These are phyloP conservation scores for Nakazawaea holstii DNA, from an alignment of 805 yeast genomes.

Conservation along the genomic window DNA sequence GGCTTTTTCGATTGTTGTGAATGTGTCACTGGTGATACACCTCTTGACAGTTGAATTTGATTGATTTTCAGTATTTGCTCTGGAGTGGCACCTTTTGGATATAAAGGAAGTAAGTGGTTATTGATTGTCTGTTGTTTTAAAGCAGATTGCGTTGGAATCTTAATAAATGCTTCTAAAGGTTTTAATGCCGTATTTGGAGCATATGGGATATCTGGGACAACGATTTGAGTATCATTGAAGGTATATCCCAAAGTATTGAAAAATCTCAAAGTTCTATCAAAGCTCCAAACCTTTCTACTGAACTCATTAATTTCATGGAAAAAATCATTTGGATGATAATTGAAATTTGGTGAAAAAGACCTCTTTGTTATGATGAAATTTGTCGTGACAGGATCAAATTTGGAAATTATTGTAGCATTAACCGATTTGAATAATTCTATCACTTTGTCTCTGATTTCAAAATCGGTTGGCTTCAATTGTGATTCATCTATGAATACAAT, in stretches of 20 bases:
- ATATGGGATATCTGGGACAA: neutral
- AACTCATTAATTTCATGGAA: conserved; percentile 39
- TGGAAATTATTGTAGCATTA: conserved; percentile 40
- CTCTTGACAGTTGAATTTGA: neutral
- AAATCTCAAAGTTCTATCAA: conserved; percentile 50
- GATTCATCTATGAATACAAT: conserved; percentile 45
- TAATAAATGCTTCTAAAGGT: neutral
- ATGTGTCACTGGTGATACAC: neutral
- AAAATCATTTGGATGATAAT: conserved; percentile 38
- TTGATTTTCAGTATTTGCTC: conserved; percentile 1
- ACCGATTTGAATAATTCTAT: conserved; percentile 38
- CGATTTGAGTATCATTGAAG: conserved; percentile 12
- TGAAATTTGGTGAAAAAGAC: conserved; percentile 28
- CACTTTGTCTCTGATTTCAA: conserved; percentile 34
- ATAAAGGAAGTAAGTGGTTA: conserved; percentile 5
- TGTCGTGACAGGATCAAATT: conserved; percentile 36
- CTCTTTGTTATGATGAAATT: conserved; percentile 47
- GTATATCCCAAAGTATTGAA: conserved; percentile 43
- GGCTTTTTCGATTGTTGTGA: conserved; percentile 2
- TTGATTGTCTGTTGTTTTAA: conserved; percentile 10
- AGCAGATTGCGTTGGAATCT: neutral
- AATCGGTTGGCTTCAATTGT: conserved; percentile 28
- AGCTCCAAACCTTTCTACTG: conserved; percentile 55
- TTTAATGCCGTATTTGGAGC: neutral
- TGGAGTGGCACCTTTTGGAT: conserved; percentile 9